Percentiles rank a stretch among this genome's conserved stretches.
Evolutionary conservation across 2,329 filamentous ascomycete species (phyloP).

Genomic region (Aspergillus hiratsukae): DNA sequence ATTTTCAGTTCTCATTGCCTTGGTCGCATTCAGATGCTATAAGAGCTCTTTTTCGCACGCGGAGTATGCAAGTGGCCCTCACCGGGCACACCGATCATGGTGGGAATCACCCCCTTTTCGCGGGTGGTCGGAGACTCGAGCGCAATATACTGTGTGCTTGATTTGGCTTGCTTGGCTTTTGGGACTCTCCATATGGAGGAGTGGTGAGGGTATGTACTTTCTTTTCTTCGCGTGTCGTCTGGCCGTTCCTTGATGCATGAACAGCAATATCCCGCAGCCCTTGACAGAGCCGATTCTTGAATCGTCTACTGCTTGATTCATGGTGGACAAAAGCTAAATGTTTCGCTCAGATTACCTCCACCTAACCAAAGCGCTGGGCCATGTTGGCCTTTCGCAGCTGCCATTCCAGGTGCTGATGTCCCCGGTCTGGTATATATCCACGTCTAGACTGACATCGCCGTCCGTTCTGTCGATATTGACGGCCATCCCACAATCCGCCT

Average conservation of each 20-base stretch:
- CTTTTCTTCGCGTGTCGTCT: background rate
- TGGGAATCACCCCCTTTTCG: slow-evolving; percentile 40
- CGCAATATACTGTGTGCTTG: slow-evolving; percentile 46
- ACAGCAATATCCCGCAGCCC: background rate
- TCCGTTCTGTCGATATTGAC: slow-evolving; percentile 52
- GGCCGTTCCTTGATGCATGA: background rate
- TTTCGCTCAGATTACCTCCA: slow-evolving; percentile 55
- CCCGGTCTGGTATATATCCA: slow-evolving; percentile 32
- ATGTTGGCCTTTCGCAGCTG: slow-evolving; percentile 56
- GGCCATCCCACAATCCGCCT: slow-evolving; percentile 49
- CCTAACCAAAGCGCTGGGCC: slow-evolving; percentile 58
- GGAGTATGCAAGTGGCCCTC: slow-evolving; percentile 1
- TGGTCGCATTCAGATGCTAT: slow-evolving; percentile 38
- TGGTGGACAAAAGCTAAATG: background rate
- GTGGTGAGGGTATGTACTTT: slow-evolving; percentile 48
- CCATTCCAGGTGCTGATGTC: slow-evolving; percentile 57
- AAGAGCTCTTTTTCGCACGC: slow-evolving; percentile 10
- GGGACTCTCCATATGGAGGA: slow-evolving; percentile 46
- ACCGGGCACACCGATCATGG: slow-evolving; percentile 32
- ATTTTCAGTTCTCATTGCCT: slow-evolving; percentile 46
- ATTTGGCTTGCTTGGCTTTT: slow-evolving; percentile 52
- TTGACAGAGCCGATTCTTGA: background rate
- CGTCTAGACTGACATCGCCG: slow-evolving; percentile 43
- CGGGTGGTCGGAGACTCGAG: slow-evolving; percentile 47
- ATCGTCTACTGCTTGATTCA: background rate